Percentiles rank a stretch among this genome's conserved stretches.
These are phyloP conservation scores for Mentha longifolia DNA, from an alignment of 257 asterid genomes.

Conservation along the genomic window DNA sequence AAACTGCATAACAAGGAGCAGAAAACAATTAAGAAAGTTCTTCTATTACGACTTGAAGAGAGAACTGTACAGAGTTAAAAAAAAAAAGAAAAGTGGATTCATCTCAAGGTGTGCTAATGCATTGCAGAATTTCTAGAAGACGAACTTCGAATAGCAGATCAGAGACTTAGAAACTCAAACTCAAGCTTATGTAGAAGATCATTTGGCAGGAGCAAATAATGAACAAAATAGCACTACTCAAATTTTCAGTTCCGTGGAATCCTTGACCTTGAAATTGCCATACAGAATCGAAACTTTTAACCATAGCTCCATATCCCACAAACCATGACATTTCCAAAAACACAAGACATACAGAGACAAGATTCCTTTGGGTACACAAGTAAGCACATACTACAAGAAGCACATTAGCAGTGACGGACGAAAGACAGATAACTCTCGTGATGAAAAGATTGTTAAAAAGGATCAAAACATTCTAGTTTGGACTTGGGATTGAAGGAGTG, in stretches of 20 bases:
- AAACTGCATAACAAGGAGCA: slow-evolving; percentile 27
- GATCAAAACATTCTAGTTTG: neutral
- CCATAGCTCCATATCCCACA: neutral
- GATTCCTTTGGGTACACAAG: neutral
- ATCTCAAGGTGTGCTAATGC: neutral
- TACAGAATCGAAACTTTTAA: neutral
- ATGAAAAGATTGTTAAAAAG: neutral
- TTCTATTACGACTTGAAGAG: neutral
- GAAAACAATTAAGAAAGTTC: slow-evolving; percentile 14
- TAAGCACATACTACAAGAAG: neutral
- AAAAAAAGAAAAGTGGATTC: neutral
- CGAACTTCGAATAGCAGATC: neutral
- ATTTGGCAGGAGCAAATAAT: neutral
- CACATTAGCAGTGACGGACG: neutral
- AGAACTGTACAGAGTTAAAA: neutral
- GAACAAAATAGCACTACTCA: neutral
- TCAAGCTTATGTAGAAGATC: neutral
- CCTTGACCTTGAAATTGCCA: neutral
- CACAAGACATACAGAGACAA: neutral
- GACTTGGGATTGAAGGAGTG: neutral
- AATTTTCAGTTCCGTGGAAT: neutral
- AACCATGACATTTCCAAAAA: neutral
- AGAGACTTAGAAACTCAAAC: neutral
- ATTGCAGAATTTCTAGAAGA: neutral
- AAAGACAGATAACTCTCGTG: neutral